Conservation (phyloP, 2,329 filamentous ascomycete genomes). For the Colletotrichum zoysiae region DNA sequence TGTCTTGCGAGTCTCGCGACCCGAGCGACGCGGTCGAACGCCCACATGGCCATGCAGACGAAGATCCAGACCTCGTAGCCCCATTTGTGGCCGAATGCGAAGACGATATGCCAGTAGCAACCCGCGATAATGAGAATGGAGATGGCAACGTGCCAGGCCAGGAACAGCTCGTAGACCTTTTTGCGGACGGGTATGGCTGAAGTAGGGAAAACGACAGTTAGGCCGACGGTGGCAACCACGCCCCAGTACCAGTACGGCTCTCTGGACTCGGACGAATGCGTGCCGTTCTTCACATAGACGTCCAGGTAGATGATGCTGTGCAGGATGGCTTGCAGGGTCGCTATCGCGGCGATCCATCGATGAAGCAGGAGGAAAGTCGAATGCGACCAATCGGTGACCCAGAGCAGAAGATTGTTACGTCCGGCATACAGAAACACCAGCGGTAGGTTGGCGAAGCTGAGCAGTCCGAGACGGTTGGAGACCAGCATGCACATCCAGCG, state of each 20-base stretch:
- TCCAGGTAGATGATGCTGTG: slow-evolving; percentile 54
- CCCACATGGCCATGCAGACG: no score
- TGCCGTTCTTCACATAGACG: slow-evolving; percentile 47
- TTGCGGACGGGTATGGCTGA: slow-evolving; percentile 50
- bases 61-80: no score
- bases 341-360: slow-evolving; percentile 58
- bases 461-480: slow-evolving; percentile 51
- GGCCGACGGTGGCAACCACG: slow-evolving; percentile 52
- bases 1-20: no score
- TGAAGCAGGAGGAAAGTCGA: slow-evolving; percentile 59
- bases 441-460: slow-evolving; percentile 50
- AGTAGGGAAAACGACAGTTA: slow-evolving; percentile 48
- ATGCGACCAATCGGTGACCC: slow-evolving; percentile 58
- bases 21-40: no score
- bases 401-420: slow-evolving; percentile 58
- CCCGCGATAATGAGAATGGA: no score
- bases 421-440: slow-evolving; percentile 54
- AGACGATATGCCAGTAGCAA: no score
- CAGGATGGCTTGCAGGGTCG: slow-evolving; percentile 54
- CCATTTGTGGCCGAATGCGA: no score
- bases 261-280: slow-evolving; percentile 46
- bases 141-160: no score
- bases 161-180: slow-evolving; percentile 49
- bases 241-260: slow-evolving; percentile 57
- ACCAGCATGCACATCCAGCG: slow-evolving; percentile 9